A percentile compares a stretch with the other conserved stretches of the same genome.
Evolutionary conservation across 202 grass and related monocot species (phyloP).

Genomic region (Cymbopogon flexuosus): DNA sequence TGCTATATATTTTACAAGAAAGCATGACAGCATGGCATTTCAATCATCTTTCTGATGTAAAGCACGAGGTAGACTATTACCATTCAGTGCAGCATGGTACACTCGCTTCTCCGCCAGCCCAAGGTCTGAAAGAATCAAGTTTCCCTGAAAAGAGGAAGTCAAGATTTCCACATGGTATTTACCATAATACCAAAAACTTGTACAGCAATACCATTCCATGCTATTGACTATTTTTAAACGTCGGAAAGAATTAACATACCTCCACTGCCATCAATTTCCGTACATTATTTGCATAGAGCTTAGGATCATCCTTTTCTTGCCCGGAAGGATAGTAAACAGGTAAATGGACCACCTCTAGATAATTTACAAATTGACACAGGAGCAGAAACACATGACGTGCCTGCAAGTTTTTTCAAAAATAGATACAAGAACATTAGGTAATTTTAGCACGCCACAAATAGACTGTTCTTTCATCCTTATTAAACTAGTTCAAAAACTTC

Average conservation of each 20-base stretch:
- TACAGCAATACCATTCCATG: not conserved
- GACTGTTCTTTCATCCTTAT: not conserved
- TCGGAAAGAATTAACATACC: conserved; percentile 36
- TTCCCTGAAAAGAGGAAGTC: conserved; percentile 47
- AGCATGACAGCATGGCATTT: conserved; percentile 23
- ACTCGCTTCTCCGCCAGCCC: conserved; percentile 83
- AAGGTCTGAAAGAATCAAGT: conserved; percentile 79
- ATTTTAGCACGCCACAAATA: not conserved
- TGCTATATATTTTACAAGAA: too few species aligned
- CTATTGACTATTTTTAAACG: not conserved
- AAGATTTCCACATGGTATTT: not conserved
- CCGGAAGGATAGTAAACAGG: conserved; percentile 80
- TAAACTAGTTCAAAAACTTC: not conserved
- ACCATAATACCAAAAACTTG: not conserved
- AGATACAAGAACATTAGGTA: not conserved
- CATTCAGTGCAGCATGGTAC: conserved; percentile 87
- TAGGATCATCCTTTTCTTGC: conserved; percentile 82
- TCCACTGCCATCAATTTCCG: conserved; percentile 82
- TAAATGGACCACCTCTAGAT: conserved; percentile 70
- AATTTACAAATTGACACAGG: conserved; percentile 86
- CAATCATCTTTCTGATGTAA: conserved; percentile 97
- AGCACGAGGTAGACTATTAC: conserved; percentile 78
- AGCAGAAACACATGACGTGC: conserved; percentile 78
- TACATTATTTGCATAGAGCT: conserved; percentile 74
- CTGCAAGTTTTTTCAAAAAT: conserved; percentile 46